Base-by-base conservation (phyloP, 345 rosid genomes). In the Euphorbia tirucalli region DNA sequence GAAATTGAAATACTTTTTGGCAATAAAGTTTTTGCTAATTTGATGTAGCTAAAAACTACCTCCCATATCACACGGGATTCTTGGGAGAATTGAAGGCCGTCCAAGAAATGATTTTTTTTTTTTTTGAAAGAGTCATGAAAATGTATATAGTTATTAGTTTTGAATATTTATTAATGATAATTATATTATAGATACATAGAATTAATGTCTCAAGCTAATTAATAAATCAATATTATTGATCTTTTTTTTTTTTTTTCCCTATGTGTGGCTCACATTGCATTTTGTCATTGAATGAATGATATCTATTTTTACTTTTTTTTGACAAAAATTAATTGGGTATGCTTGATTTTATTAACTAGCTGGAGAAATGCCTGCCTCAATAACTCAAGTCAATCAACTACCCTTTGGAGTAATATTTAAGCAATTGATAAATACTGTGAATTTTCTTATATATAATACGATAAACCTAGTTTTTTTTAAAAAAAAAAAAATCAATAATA, bases 31-130 rank as follows among this genome's bases (percentile, higher is more conserved):
- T n/a, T n/a, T n/a, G n/a, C n/a, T n/a, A n/a, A n/a, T 68, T 72
- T 69, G 43, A 19, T 69, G 48, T 41, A 59, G 44, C 57, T 70
- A 16, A 74, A 74, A 74, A 30, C 31, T 32, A 35, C 73, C 49
- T 59, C 24, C 56, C 9, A 27, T 9, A 52, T 27, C 14, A 52
- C 84, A 83, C 82, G 80, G 65, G 76, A 37, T 30, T 80, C 82
- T 64, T 71, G 84, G 31, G 75, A 72, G 15, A 74, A 57, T 65
- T 48, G 61, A 68, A 49, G 31, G 74, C 76, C 81, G 77, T 66
- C 77, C 69, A 74, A 58, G 32, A 49, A 35, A 61, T 60, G 8
- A 63, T 21, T 14, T 30, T 74, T 25, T 27, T n/a, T 30, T 74
- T n/a, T 35, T 59, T 31, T 50, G 48, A 25, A 35, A 46, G n/a